Conservation (phyloP, 306 rosid genomes). For the Ziziphus jujuba region DNA sequence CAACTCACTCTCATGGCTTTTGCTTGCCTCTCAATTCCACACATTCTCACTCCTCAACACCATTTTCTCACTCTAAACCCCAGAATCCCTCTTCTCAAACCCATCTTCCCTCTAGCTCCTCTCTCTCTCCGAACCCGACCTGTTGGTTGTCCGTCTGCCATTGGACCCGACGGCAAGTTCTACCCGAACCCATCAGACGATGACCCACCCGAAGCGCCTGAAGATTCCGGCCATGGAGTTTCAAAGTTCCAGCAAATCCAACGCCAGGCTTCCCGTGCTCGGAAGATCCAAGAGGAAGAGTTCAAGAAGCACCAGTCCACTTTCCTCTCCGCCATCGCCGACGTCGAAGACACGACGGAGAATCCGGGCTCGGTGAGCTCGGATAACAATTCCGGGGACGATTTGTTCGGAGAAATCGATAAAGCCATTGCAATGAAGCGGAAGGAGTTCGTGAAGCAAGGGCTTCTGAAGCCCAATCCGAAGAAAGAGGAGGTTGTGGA, state of each 20-base stretch:
- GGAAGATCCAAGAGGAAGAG: slow-evolving; percentile 64
- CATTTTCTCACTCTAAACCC: slow-evolving; percentile 30
- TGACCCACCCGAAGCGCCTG: slow-evolving; percentile 78
- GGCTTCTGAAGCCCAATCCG: slow-evolving; percentile 82
- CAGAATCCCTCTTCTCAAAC: slow-evolving; percentile 23
- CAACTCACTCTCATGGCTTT: slow-evolving; percentile 50
- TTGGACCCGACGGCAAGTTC: slow-evolving; percentile 65
- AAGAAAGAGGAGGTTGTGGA: slow-evolving; percentile 37
- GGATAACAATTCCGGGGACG: slow-evolving; percentile 55
- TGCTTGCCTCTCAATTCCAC: slow-evolving; percentile 48
- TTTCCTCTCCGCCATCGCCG: slow-evolving; percentile 79
- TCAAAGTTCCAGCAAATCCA: slow-evolving; percentile 77
- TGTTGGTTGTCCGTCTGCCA: slow-evolving; percentile 40
- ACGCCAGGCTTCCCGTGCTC: slow-evolving; percentile 74
- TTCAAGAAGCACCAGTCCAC: slow-evolving; percentile 75
- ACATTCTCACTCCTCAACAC: slow-evolving; percentile 36
- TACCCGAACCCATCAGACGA: slow-evolving; percentile 80
- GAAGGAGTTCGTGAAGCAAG: slow-evolving; percentile 81
- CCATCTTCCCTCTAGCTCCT: slow-evolving; percentile 15
- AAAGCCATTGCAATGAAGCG: slow-evolving; percentile 84
- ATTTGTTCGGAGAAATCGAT: slow-evolving; percentile 83
- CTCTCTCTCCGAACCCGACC: slow-evolving; percentile 7
- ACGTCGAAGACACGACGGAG: slow-evolving; percentile 68
- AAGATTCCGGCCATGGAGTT: slow-evolving; percentile 77
- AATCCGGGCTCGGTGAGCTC: slow-evolving; percentile 18